Base-by-base conservation (phyloP, 345 rosid genomes). In the Eucalyptus cloeziana region DNA sequence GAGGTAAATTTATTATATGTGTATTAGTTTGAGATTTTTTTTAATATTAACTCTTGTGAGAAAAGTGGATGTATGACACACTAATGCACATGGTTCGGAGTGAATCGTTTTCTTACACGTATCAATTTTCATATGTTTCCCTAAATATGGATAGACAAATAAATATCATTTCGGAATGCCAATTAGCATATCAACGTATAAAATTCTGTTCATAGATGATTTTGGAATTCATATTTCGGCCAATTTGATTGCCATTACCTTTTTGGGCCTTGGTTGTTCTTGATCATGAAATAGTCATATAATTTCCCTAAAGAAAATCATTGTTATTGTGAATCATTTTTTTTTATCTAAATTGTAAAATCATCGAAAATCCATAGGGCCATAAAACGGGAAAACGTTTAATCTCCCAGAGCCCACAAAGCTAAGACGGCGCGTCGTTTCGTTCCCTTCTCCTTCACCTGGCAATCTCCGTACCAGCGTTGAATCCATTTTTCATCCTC, bases 1-100 rank as follows among this genome's bases (percentile, higher is more conserved):
- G 2, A 52, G 10, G 2, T 21, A 52, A 52, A 21, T 52, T 52
- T 52, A 0, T 52, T 0, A 52, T 3, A 52, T 3, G 10, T 19
- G 25, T 52, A 52, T 52, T 52, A 52, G 1, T 52, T 21, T 52
- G 25, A 19, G 25, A 52, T 52, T 52, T 52, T 19, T 52, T 52
- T 1, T 52, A 52, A 52, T 52, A 21, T 7, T 52, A 52, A 52
- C 58, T 52, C 25, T 21, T 3, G 24, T 19, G 58, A 52, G 58
- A 52, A 31, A 69, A 10, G 12, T 31, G 40, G 21, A 64, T 14
- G 10, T 7, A n/a, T 16, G 16, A 62, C 13, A 62, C 31, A 27
- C 15, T 27, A 6, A 58, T 10, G 69, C n/a, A 62, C 4, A 62
- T 56, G 15, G 16, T 62, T n/a, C 8, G 0, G 24, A 21, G 19